Evolutionary conservation across 352 stramenopile species (phyloP).

Genomic region (Pythium vanterpoolii): DNA sequence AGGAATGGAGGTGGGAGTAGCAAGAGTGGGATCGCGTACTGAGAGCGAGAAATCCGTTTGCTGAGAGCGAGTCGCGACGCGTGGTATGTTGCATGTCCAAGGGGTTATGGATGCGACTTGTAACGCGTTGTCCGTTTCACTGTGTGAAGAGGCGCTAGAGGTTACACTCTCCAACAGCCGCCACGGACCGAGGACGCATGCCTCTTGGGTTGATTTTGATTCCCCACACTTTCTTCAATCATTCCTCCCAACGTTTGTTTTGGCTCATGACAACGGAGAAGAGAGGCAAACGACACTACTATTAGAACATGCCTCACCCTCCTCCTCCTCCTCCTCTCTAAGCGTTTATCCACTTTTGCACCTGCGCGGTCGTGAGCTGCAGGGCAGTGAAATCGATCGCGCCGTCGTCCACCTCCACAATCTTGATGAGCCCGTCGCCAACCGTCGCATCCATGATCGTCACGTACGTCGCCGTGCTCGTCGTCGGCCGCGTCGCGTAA

Average conservation of each 20-base stretch:
- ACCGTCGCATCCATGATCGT: constrained; percentile 53
- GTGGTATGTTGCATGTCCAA: background rate
- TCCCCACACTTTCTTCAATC: no score
- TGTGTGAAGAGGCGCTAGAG: background rate
- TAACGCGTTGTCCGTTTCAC: background rate
- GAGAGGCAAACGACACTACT: no score
- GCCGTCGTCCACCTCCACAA: constrained; percentile 42
- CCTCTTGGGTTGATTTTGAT: no score
- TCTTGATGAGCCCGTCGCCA: constrained; percentile 45
- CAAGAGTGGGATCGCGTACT: background rate
- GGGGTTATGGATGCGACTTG: background rate
- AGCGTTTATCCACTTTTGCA: constrained; percentile 17
- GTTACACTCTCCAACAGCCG: background rate
- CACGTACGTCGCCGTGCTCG: constrained; percentile 45
- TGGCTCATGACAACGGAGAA: no score
- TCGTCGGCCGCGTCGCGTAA: constrained; percentile 34
- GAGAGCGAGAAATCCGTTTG: background rate
- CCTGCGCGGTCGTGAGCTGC: constrained; percentile 4
- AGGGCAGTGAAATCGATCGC: constrained; percentile 39
- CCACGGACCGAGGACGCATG: background rate
- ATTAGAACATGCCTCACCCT: no score
- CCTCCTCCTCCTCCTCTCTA: background rate
- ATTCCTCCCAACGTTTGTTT: no score
- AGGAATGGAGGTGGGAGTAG: background rate
- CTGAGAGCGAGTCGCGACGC: background rate